Evolutionary conservation across 1,284 basidiomycete species (phyloP).

Genomic region (Phenoliferia sp.): DNA sequence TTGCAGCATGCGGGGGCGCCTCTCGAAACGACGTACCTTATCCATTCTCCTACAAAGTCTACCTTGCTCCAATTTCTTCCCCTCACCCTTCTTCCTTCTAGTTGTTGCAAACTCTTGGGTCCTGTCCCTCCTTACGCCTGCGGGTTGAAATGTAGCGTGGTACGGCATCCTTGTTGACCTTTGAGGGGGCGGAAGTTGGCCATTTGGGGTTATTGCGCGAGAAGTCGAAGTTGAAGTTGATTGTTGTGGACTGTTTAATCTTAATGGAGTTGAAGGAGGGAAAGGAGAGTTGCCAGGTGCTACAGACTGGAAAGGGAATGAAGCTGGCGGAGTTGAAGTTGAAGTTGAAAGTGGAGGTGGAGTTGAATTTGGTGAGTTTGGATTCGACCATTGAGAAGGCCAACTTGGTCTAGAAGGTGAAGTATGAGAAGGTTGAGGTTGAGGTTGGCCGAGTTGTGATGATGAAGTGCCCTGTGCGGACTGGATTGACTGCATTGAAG

Average conservation of each 20-base stretch:
- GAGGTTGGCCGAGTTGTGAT: too few species aligned
- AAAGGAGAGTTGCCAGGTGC: conserved; percentile 14
- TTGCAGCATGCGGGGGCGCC: too few species aligned
- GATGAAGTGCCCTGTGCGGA: too few species aligned
- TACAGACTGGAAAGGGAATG: conserved; percentile 16
- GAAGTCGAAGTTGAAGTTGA: background rate
- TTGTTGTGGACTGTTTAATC: too few species aligned
- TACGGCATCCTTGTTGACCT: conserved; percentile 18
- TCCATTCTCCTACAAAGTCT: conserved; percentile 27
- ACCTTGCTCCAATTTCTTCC: conserved; percentile 25
- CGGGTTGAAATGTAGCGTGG: conserved; percentile 23
- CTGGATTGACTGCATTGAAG: too few species aligned
- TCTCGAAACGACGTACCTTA: conserved; percentile 16
- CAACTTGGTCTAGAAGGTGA: too few species aligned
- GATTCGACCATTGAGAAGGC: too few species aligned
- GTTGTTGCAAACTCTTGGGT: conserved; percentile 20
- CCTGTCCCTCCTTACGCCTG: conserved; percentile 25
- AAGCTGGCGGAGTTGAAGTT: conserved; percentile 2
- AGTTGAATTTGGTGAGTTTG: too few species aligned
- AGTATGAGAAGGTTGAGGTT: too few species aligned
- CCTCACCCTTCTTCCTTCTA: conserved; percentile 11
- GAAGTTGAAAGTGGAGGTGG: too few species aligned
- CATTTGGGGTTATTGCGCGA: background rate
- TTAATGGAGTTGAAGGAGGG: conserved; percentile 4
- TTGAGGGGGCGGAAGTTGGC: background rate